Evolutionary conservation across 805 yeast genomes (phyloP), one percentile per base, ranked within the genome.

Genomic region (Hemisphaericaspora nanyangensis): DNA sequence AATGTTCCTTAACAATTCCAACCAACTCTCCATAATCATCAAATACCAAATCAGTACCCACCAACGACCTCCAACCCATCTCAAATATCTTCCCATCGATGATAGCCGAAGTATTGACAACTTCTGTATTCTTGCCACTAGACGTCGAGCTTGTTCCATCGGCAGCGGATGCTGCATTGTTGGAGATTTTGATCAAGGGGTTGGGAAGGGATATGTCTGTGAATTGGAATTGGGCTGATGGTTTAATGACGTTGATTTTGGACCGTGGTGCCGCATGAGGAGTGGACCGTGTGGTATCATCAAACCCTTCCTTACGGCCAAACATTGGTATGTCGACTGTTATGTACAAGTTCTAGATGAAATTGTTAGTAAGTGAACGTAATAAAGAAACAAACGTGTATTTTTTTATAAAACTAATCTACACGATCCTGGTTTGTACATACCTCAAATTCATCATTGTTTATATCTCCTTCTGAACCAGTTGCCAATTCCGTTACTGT

Each of bases 21-120:
- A 67, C 52, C 29, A 63, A 47, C 26, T 68, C 68, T 0, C 73
- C 74, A 41, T 65, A 55, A 34, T 68, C 74, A 44, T 69, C 72
- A 43, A 68, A 64, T 2, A 68, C 50, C 40, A 66, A 49, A 35
- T 68, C 96, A 0, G 95, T 84, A 0, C 98, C 98, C 1, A 86
- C 81, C 3, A 87, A 60, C 39, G 75, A 75, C 31, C 73, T 70
- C 96, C 97, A 90, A 17, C 69, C 63, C 2, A 95, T 93, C 57
- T 79, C 77, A 55, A 79, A 87, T 4, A 86, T 60, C 28, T 73
- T 66, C 15, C 71, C 72, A 43, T 68, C 72, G 3, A 63, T 58
- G 6, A 65, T 57, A 17, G 60, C 52, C 24, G 65, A 40, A 32
- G 62, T 53, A 43, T 59, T 57, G 28, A 59, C 48, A 13, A 42